phyloP scores from a whole-genome alignment of 2,329 filamentous ascomycete species.

The Shiraia sp. region DNA sequence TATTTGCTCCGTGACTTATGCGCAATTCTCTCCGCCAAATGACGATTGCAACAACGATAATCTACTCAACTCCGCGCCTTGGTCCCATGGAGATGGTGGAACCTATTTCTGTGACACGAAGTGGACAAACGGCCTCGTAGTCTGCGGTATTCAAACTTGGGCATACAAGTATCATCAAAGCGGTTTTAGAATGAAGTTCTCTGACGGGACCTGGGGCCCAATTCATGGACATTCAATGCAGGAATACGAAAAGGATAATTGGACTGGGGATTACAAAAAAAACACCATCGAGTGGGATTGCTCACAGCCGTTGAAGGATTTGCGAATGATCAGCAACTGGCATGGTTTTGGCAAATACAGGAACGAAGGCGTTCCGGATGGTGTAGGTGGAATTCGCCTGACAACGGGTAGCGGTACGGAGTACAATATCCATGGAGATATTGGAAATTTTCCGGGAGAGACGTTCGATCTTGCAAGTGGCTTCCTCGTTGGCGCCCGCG shows the following conservation, averaged over 20 bases:
- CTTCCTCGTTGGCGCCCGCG: not conserved
- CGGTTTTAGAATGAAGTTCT: not conserved
- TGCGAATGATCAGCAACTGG: not conserved
- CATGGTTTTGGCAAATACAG: constrained; percentile 1
- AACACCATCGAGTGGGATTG: not conserved
- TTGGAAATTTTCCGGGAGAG: not conserved
- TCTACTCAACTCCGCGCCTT: not conserved
- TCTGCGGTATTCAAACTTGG: not conserved
- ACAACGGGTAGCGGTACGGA: not conserved
- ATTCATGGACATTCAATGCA: not conserved
- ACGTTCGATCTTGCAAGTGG: not conserved
- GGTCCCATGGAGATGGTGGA: not conserved
- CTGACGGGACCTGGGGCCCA: not conserved
- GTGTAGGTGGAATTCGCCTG: not conserved
- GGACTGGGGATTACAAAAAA: not conserved
- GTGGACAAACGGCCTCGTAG: not conserved
- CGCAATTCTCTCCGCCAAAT: not conserved
- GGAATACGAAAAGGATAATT: not conserved
- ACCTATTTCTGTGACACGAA: not conserved
- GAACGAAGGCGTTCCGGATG: not conserved
- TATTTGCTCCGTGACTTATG: not conserved
- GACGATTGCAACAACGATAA: not conserved
- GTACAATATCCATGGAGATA: not conserved
- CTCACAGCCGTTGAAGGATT: not conserved
- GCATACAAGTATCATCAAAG: not conserved